A percentile compares a stretch with the other conserved stretches of the same genome.
phyloP scores from a whole-genome alignment of 1,284 basidiomycete species.

The Cutaneotrichosporon dermatis region DNA sequence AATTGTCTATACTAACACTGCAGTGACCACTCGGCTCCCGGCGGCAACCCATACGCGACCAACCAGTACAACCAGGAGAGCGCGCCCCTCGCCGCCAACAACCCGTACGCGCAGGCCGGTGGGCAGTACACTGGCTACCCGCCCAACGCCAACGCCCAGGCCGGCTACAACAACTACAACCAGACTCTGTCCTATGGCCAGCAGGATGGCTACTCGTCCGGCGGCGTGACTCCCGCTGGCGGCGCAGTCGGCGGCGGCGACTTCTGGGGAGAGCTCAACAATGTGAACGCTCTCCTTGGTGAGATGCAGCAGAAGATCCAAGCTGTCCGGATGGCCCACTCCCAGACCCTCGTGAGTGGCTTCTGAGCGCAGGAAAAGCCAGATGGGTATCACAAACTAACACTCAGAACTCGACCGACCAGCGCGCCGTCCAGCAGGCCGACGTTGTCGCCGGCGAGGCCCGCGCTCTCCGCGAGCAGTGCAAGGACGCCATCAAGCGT shows the following conservation, averaged over 20 bases:
- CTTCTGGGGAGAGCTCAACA: constrained; percentile 44
- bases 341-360: neutral
- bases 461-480: constrained; percentile 63
- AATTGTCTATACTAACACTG: neutral
- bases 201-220: constrained; percentile 39
- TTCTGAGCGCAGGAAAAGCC: neutral
- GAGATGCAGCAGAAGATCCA: constrained; percentile 46
- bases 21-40: constrained; percentile 13
- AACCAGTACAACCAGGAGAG: constrained; percentile 17
- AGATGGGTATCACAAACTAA: constrained; percentile 1
- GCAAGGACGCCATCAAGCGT: constrained; percentile 74
- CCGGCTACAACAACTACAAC: constrained; percentile 24
- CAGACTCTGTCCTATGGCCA: constrained; percentile 35
- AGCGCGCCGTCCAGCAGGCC: constrained; percentile 47
- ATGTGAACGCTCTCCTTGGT: constrained; percentile 33
- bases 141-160: constrained; percentile 4
- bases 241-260: constrained; percentile 23
- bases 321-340: constrained; percentile 42
- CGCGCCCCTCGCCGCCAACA: constrained; percentile 17
- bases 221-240: constrained; percentile 20
- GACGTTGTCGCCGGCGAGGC: constrained; percentile 74
- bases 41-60: constrained; percentile 1
- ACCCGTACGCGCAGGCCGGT: constrained; percentile 38
- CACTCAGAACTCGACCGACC: constrained; percentile 43
- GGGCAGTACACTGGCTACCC: constrained; percentile 4